Evolutionary conservation across 768 basidiomycete species (phyloP).

Genomic region (Mycena indigotica): DNA sequence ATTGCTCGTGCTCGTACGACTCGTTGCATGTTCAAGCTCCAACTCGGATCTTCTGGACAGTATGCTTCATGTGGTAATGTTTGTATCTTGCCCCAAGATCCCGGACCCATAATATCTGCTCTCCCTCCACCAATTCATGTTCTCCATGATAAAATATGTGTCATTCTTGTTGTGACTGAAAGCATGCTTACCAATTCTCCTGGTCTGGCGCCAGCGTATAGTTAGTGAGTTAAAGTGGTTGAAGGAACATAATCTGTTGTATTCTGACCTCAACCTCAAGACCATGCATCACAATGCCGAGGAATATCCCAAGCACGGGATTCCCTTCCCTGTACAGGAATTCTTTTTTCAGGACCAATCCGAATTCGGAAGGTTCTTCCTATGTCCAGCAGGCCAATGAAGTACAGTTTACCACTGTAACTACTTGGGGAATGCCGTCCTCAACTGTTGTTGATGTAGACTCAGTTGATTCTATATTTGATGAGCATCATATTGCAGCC

Average conservation of each 20-base stretch:
- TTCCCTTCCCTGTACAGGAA: slow-evolving; percentile 14
- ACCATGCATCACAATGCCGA: slow-evolving; percentile 15
- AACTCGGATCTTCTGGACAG: neutral
- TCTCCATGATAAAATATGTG: slow-evolving; percentile 18
- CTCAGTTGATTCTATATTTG: neutral
- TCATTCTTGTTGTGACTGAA: slow-evolving; percentile 13
- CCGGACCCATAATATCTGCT: neutral
- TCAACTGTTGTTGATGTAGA: neutral
- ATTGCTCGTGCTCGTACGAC: slow-evolving; percentile 15
- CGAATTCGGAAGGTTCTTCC: too few species aligned
- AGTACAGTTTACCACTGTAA: slow-evolving; percentile 3
- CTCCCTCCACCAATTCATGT: slow-evolving; percentile 15
- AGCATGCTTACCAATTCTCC: slow-evolving; percentile 7
- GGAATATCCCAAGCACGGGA: neutral
- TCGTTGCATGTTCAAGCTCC: slow-evolving; percentile 6
- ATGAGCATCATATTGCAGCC: neutral
- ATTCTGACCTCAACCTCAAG: slow-evolving; percentile 8
- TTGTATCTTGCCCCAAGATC: slow-evolving; percentile 18
- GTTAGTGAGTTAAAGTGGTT: slow-evolving; percentile 14
- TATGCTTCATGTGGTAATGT: slow-evolving; percentile 17
- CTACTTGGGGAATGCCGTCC: slow-evolving; percentile 11
- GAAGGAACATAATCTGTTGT: slow-evolving; percentile 18
- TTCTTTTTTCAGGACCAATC: too few species aligned
- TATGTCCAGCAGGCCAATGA: too few species aligned
- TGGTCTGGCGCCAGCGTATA: slow-evolving; percentile 8